Evolutionary conservation across 139 green algal species (phyloP), one percentile per base, ranked within the genome.

Genomic region (Chlamydomonas sp.): DNA sequence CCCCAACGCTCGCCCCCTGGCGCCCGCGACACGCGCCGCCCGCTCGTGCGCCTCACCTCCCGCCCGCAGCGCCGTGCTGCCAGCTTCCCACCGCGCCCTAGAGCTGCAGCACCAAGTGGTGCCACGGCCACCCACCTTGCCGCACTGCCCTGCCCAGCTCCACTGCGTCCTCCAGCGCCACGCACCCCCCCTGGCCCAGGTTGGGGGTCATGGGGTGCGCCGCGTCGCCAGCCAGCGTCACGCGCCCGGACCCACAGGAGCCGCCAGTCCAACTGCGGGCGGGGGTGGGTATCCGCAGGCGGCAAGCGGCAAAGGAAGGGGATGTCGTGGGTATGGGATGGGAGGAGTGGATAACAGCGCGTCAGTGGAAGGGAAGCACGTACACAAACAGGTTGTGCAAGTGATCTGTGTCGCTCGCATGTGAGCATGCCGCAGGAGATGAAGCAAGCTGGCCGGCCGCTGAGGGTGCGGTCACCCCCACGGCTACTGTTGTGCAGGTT

Each of bases 161-260:
- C 5, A 97, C 85, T 2, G 88, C 95, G 82, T 97, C 96, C 90
- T 98, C 80, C 80, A 92, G 79, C 12, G 85, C 85, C 63, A 67
- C 72, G 73, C 89, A 90, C 10, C 67, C 80, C 59, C 89, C 85
- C 80, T 96, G 94, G 16, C 94, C 94, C 64, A 97, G 89, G 89
- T 97, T 96, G 57, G 93, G 94, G 0, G 96, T 98, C 95, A 97
- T 97, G 18, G 96, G 96, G 88, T 98, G 96, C 57, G 94, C 88
- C 16, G 95, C 95, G 89, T 98, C 96, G 7, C 96, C 96, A 57
- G 88, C 89, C 76, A 98, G 87, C 2, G 95, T 96, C n/a, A 97
- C 75, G 16, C 82, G 64, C 31, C 90, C 88, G 9, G 72, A 76
- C 18, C 92, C 93, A 8, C 84, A 89, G 0, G 76, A 7, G 74